Evolutionary conservation across 164 flowering plant genomes (phyloP).

Genomic region (Magnolia changhungtana): DNA sequence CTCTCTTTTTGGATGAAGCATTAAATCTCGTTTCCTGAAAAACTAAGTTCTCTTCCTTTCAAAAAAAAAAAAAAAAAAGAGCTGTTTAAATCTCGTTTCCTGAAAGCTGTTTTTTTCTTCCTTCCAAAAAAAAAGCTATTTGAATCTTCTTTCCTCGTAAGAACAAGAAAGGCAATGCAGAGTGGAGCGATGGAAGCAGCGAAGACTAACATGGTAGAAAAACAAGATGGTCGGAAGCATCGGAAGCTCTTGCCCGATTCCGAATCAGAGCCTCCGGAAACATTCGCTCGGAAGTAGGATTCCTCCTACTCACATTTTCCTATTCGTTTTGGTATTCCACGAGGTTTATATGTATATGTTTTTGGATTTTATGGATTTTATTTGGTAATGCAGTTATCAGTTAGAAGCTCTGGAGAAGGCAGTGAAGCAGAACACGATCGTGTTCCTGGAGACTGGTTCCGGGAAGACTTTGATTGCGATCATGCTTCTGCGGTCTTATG

Average conservation of each 20-base stretch:
- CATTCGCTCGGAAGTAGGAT: constrained; percentile 13
- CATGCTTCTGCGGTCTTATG: constrained; percentile 73
- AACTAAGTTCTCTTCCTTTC: background rate
- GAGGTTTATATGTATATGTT: background rate
- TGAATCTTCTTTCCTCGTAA: background rate
- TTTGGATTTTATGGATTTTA: background rate
- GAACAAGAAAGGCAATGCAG: background rate
- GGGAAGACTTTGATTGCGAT: constrained; percentile 90
- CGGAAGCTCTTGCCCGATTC: constrained; percentile 4
- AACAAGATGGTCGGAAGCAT: background rate
- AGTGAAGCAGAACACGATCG: constrained; percentile 67
- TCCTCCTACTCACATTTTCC: background rate
- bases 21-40: background rate
- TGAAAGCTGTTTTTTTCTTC: background rate
- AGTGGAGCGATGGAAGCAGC: background rate
- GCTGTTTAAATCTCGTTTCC: background rate
- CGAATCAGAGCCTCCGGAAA: background rate
- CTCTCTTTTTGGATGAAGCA: background rate
- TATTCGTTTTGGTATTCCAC: background rate
- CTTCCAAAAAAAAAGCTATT: background rate
- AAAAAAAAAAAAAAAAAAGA: background rate
- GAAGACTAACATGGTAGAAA: background rate
- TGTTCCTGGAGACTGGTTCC: constrained; percentile 82
- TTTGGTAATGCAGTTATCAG: constrained; percentile 52
- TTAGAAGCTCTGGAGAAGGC: constrained; percentile 79